Conservation (phyloP, 2,329 filamentous ascomycete genomes). For the Stromatinia cepivora region DNA sequence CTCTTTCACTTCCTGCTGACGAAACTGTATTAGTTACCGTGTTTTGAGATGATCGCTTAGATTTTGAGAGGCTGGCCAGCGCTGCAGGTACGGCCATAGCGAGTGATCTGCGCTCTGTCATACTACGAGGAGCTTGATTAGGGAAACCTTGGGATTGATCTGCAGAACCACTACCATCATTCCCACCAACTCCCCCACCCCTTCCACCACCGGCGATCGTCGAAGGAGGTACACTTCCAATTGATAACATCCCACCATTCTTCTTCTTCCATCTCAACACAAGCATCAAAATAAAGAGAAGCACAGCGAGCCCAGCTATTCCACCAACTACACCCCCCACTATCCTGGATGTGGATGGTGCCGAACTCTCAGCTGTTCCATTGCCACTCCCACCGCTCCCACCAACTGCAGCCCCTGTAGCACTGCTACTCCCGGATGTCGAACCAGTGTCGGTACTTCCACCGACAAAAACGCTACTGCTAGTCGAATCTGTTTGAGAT, state of each 20-base stretch:
- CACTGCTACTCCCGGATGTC: conserved; percentile 8
- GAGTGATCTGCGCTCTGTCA: conserved; percentile 50
- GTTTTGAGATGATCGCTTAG: conserved; percentile 36
- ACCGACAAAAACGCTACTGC: conserved; percentile 25
- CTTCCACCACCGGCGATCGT: conserved; percentile 42
- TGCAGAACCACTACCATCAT: conserved; percentile 34
- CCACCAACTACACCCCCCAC: conserved; percentile 40
- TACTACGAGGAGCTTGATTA: conserved; percentile 39
- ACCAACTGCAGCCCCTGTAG: conserved; percentile 31
- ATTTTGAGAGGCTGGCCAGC: conserved; percentile 48
- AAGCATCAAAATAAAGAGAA: conserved; percentile 55
- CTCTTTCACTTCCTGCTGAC: conserved; percentile 51
- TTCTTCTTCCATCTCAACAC: conserved; percentile 57
- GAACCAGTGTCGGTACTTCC: conserved; percentile 22
- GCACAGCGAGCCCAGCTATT: conserved; percentile 57
- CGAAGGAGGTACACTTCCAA: conserved; percentile 41
- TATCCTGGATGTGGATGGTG: conserved; percentile 36
- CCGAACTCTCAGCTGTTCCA: conserved; percentile 24
- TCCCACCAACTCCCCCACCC: conserved; percentile 42
- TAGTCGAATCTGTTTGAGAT: conserved; percentile 22
- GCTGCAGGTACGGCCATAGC: conserved; percentile 52
- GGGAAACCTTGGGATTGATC: conserved; percentile 33
- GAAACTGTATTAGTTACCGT: conserved; percentile 39
- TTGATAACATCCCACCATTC: conserved; percentile 44
- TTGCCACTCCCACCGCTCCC: conserved; percentile 26